phyloP scores from a whole-genome alignment of 148 eudicot species.

The Pharnaceum exiguum region DNA sequence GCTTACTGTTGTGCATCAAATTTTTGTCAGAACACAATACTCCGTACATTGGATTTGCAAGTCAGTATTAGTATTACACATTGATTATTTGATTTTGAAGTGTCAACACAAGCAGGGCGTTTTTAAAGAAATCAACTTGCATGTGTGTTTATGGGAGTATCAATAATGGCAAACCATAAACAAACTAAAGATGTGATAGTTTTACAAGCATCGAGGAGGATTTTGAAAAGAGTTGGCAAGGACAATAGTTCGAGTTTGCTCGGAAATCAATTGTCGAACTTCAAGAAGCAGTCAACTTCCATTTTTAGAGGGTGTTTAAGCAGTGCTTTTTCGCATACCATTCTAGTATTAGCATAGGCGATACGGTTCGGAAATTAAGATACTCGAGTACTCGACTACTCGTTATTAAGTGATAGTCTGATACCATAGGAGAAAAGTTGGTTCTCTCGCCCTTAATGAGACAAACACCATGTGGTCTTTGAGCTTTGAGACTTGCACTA shows the following conservation, averaged over 20 bases:
- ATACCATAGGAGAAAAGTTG: no score
- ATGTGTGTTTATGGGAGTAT: no score
- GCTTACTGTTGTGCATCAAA: no score
- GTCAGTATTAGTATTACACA: no score
- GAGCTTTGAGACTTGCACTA: neutral
- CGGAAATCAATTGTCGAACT: neutral
- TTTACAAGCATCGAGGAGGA: neutral
- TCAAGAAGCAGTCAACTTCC: slow-evolving; percentile 3
- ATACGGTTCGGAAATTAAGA: neutral
- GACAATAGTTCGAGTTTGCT: slow-evolving; percentile 8
- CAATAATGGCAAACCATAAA: neutral
- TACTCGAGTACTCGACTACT: neutral
- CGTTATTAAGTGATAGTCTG: no score
- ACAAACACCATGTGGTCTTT: neutral
- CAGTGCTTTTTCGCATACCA: neutral
- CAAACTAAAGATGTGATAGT: neutral
- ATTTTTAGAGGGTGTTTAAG: neutral
- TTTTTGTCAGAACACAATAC: no score
- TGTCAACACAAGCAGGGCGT: no score
- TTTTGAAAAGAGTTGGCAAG: neutral
- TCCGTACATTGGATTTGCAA: no score
- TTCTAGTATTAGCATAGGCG: neutral
- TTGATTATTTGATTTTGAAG: no score
- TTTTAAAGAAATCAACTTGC: no score
- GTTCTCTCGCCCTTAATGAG: neutral